Percentiles rank a stretch among this genome's conserved stretches.
These are phyloP conservation scores for Ricinus communis DNA, from an alignment of 345 rosid species.

Conservation along the genomic window DNA sequence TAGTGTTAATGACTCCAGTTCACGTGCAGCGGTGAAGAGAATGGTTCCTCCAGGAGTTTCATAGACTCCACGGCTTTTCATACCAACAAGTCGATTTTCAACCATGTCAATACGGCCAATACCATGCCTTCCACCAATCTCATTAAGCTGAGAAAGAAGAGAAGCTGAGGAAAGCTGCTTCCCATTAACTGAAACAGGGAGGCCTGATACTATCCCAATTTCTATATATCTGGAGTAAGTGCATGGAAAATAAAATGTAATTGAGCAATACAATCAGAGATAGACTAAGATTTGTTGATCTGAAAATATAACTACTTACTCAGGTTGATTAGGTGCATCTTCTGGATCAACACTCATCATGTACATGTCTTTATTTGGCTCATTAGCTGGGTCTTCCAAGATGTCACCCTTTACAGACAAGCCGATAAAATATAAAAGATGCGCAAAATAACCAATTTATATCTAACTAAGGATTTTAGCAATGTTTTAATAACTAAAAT, in stretches of 20 bases:
- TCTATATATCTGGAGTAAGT: conserved; percentile 52
- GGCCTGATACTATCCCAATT: conserved; percentile 69
- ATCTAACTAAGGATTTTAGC: background rate
- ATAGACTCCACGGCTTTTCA: conserved; percentile 97
- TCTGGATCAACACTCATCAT: conserved; percentile 92
- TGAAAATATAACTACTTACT: conserved; percentile 36
- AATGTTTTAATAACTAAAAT: conserved; percentile 1
- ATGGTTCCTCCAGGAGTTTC: conserved; percentile 98
- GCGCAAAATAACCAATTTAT: background rate
- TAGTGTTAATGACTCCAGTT: conserved; percentile 80
- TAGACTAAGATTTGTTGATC: background rate
- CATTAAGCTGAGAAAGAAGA: conserved; percentile 66
- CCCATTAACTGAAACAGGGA: conserved; percentile 75
- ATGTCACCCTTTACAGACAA: conserved; percentile 69
- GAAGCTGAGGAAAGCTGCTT: conserved; percentile 70
- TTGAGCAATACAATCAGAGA: too few species aligned
- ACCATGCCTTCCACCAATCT: conserved; percentile 78
- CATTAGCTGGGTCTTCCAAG: conserved; percentile 89
- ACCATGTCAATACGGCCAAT: conserved; percentile 91
- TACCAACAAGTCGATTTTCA: conserved; percentile 89
- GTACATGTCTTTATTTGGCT: conserved; percentile 90
- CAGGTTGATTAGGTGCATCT: conserved; percentile 79
- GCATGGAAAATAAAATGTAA: background rate
- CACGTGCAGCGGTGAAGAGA: conserved; percentile 71
- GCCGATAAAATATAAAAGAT: background rate